These are phyloP conservation scores for Barnettozyma californica DNA, from an alignment of 805 yeast genomes.

Conservation along the genomic window DNA sequence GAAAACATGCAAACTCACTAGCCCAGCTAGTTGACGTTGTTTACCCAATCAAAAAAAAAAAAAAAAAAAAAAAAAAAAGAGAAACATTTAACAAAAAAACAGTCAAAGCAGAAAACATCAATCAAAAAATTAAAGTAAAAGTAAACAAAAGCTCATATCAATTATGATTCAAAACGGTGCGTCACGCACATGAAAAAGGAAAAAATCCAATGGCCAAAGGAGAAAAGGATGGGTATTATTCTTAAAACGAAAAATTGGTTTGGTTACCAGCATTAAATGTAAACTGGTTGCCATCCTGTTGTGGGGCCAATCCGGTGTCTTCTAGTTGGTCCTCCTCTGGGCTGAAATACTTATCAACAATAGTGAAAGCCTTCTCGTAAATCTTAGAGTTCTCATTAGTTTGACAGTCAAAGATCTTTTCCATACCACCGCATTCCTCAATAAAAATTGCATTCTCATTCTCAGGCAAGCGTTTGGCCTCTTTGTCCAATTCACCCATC, in stretches of 20 bases:
- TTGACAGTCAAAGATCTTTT: slow-evolving; percentile 91
- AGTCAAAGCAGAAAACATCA: background rate
- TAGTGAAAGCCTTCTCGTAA: slow-evolving; percentile 83
- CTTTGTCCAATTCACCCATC: slow-evolving; percentile 91
- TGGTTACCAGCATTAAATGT: slow-evolving; percentile 76
- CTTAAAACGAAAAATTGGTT: slow-evolving; percentile 23
- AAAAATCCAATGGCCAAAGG: background rate
- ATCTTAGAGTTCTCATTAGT: slow-evolving; percentile 86
- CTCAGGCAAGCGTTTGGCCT: slow-evolving; percentile 57
- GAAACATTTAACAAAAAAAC: background rate
- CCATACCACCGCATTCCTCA: slow-evolving; percentile 98
- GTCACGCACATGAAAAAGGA: background rate
- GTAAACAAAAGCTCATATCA: background rate
- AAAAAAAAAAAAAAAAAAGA: too few species aligned
- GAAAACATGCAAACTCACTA: background rate
- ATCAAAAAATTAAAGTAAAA: slow-evolving; percentile 3
- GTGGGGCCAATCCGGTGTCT: slow-evolving; percentile 76
- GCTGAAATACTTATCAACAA: slow-evolving; percentile 86
- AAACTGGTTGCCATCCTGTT: slow-evolving; percentile 75
- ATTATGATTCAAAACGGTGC: background rate
- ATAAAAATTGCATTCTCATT: slow-evolving; percentile 88
- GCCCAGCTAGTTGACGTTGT: background rate
- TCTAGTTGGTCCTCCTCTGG: slow-evolving; percentile 64
- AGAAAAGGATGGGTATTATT: background rate
- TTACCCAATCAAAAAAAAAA: background rate